Base-by-base conservation (phyloP, 805 yeast genomes). In the Candida insectalens region DNA sequence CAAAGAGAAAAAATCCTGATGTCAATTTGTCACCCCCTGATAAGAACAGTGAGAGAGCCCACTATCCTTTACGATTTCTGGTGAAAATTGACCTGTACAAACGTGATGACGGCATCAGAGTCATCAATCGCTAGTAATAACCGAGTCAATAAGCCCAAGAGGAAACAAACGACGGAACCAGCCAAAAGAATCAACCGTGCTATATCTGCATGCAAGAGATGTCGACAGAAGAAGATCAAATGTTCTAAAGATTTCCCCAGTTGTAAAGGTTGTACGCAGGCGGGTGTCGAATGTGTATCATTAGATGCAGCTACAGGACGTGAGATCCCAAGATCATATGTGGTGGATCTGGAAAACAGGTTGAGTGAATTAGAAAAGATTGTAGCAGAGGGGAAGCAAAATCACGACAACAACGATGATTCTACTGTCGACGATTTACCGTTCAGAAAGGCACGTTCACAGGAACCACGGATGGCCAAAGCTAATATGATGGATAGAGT, bases 261-360 rank as follows among this genome's bases (percentile, higher is more conserved):
- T 36, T 79, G 88, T 47, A 52, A 69, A n/a, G 64, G 67, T 23
- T 79, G 88, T 50, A 62, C 54, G 28, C 71, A 74, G 46, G 79
- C 82, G 8, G 71, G 74, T 5, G 79, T 62, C 3, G 83, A 81
- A 5, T 87, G 96, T 57, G 75, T 84, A 4, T 84, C 94, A 0
- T 55, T 83, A 3, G 96, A 88, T 51, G 87, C 94, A 0, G 84
- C 87, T 5, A 83, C 95, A 0, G 94, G 95, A 0, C 63, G 94
- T 35, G 85, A 81, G 43, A 74, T 85, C 1, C 94, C 96, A 1
- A 60, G 96, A 25, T 80, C 85, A 3, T 81, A 82, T 48, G 72
- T 84, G 3, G 67, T 74, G 15, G 79, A 77, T 44, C 59, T 85
- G 37, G 96, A 85, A 50, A 77, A 74, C 36, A 60, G 76, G 25